Percentiles rank a stretch among this genome's conserved stretches.
phyloP scores from a whole-genome alignment of 306 rosid species.

The Dalbergia oliveri region DNA sequence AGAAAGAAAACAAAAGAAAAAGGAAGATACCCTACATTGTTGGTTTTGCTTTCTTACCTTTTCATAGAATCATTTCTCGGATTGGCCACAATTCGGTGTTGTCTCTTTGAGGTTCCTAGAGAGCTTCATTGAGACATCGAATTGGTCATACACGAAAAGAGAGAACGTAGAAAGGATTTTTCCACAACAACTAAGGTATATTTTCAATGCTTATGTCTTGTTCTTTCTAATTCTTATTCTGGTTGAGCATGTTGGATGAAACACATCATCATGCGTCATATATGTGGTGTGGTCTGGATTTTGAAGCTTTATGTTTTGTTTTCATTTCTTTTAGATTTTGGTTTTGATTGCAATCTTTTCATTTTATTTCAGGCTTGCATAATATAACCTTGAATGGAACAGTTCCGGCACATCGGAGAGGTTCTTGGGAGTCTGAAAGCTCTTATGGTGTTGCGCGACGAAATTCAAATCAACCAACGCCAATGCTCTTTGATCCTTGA shows the following conservation, averaged over 20 bases:
- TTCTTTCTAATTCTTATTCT: neutral
- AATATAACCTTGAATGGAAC: conserved; percentile 75
- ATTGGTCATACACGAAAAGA: neutral
- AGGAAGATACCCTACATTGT: neutral
- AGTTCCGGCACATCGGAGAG: conserved; percentile 97
- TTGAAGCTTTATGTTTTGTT: neutral
- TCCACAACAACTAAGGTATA: neutral
- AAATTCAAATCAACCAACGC: conserved; percentile 72
- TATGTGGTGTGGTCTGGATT: neutral
- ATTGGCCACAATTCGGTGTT: conserved; percentile 10
- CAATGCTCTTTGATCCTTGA: conserved; percentile 77
- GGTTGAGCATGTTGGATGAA: neutral
- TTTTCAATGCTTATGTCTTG: neutral
- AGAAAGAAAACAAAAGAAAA: neutral
- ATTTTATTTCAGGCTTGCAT: neutral
- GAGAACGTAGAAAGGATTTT: neutral
- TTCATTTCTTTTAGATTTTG: neutral
- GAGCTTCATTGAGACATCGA: conserved; percentile 16
- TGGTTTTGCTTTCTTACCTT: neutral
- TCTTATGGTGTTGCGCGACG: conserved; percentile 80
- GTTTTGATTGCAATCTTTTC: neutral
- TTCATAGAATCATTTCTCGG: conserved; percentile 3
- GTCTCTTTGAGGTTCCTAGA: conserved; percentile 28
- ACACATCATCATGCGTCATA: neutral
- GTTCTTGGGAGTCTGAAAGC: conserved; percentile 90